Percentiles rank a stretch among this genome's conserved stretches.
Evolutionary conservation across 176 grass and related monocot species (phyloP).

Genomic region (Aegilops speltoides): DNA sequence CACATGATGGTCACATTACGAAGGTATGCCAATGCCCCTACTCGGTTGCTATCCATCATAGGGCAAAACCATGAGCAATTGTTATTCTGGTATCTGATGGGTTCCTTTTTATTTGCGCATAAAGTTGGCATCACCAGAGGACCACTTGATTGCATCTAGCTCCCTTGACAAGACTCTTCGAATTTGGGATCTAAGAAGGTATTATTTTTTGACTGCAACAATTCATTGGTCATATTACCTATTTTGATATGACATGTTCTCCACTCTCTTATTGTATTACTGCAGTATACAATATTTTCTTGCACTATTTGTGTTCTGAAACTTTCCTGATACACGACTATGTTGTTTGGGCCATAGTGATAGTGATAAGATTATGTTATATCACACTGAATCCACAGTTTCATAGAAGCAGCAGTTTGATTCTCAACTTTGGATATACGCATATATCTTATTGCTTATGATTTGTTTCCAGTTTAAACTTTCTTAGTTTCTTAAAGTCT

Average conservation of each 20-base stretch:
- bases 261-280: not conserved
- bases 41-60: constrained; percentile 9
- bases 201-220: constrained; percentile 36
- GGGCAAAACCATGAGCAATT: constrained; percentile 11
- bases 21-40: constrained; percentile 47
- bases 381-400: not conserved
- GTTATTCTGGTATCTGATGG: constrained; percentile 31
- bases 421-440: constrained; percentile 17
- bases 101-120: constrained; percentile 21
- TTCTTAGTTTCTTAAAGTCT: constrained; percentile 4
- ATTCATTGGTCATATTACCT: not conserved
- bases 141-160: constrained; percentile 91
- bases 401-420: not conserved
- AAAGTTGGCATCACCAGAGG: constrained; percentile 76
- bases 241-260: not conserved
- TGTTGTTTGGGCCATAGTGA: not conserved
- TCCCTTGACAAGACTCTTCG: constrained; percentile 92
- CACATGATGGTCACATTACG: constrained; percentile 94
- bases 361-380: not conserved
- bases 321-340: not conserved
- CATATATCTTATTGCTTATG: constrained; percentile 18
- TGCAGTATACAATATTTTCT: not conserved
- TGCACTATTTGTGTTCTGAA: not conserved
- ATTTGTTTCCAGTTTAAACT: constrained; percentile 9
- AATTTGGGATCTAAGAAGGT: constrained; percentile 94